phyloP scores from a whole-genome alignment of 352 stramenopile species.

The Globisporangium middletonii region DNA sequence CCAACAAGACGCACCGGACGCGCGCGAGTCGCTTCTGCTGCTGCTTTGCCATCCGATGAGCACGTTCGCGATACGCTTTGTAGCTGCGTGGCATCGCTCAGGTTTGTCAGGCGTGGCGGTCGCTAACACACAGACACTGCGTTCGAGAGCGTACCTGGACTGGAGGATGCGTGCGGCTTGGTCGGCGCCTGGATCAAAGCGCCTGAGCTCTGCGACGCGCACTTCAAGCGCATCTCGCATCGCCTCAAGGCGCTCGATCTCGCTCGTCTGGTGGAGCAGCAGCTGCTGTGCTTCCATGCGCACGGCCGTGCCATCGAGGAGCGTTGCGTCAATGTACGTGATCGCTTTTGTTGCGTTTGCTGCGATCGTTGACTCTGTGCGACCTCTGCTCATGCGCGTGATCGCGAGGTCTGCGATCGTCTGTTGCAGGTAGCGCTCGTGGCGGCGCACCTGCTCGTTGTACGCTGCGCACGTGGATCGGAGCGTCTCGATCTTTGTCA shows the following conservation, averaged over 20 bases:
- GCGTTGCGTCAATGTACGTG: constrained; percentile 17
- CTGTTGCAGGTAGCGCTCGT: constrained; percentile 14
- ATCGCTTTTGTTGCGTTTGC: neutral
- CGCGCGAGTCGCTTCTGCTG: too few relatives aligned
- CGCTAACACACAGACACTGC: too few relatives aligned
- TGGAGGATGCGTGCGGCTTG: too few relatives aligned
- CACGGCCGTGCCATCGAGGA: constrained; percentile 22
- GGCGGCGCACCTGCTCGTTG: constrained; percentile 15
- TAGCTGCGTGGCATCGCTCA: too few relatives aligned
- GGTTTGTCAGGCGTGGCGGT: too few relatives aligned
- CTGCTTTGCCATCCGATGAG: too few relatives aligned
- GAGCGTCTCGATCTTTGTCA: constrained; percentile 21
- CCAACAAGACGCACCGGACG: too few relatives aligned
- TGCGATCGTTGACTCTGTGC: constrained; percentile 12
- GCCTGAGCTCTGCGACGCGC: too few relatives aligned
- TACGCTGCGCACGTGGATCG: constrained; percentile 16
- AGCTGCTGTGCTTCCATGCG: constrained; percentile 28
- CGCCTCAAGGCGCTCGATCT: constrained; percentile 20
- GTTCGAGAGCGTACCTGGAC: too few relatives aligned
- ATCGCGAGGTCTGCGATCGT: constrained; percentile 15
- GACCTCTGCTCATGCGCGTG: constrained; percentile 11
- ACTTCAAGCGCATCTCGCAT: too few relatives aligned
- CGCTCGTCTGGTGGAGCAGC: constrained; percentile 23
- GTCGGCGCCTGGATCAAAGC: too few relatives aligned
- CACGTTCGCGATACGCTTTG: too few relatives aligned